A percentile compares a stretch with the other conserved stretches of the same genome.
These are phyloP conservation scores for Candida ascalaphidarum DNA, from an alignment of 805 yeast species.

Conservation along the genomic window DNA sequence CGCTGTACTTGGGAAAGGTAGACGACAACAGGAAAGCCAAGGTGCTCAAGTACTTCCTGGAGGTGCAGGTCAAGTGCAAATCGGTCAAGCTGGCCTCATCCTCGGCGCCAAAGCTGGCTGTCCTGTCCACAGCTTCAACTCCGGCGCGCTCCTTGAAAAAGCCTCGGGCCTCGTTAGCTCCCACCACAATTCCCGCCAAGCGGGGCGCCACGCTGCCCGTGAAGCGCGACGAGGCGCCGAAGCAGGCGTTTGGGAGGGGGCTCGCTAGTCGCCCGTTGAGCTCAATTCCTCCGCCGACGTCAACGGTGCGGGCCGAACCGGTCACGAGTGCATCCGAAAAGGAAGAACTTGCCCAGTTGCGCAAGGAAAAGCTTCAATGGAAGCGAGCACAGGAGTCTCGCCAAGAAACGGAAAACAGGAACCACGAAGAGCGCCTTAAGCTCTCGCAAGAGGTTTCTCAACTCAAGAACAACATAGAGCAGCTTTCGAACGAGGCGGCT, in stretches of 20 bases:
- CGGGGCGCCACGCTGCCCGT: slow-evolving; percentile 67
- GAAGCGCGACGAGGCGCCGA: slow-evolving; percentile 27
- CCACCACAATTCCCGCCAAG: slow-evolving; percentile 50
- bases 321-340: slow-evolving; percentile 17
- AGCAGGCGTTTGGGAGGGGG: slow-evolving; percentile 28
- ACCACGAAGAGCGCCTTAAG: slow-evolving; percentile 15
- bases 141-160: no score
- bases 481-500: slow-evolving; percentile 42
- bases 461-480: slow-evolving; percentile 25
- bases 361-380: slow-evolving; percentile 47
- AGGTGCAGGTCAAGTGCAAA: slow-evolving; percentile 46
- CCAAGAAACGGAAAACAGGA: slow-evolving; percentile 12
- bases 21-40: slow-evolving; percentile 69
- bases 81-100: slow-evolving; percentile 1
- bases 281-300: slow-evolving; percentile 5
- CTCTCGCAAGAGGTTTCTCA: slow-evolving; percentile 16
- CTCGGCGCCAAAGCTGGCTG: slow-evolving; percentile 4
- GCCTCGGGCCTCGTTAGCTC: neutral
- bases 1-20: slow-evolving; percentile 51
- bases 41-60: slow-evolving; percentile 49
- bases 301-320: slow-evolving; percentile 6
- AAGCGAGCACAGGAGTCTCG: no score
- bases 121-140: slow-evolving; percentile 1
- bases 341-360: slow-evolving; percentile 41
- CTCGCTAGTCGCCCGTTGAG: no score